Evolutionary conservation across 2,329 filamentous ascomycete genomes (phyloP), one percentile per base, ranked within the genome.

Genomic region (Phoma sp.): DNA sequence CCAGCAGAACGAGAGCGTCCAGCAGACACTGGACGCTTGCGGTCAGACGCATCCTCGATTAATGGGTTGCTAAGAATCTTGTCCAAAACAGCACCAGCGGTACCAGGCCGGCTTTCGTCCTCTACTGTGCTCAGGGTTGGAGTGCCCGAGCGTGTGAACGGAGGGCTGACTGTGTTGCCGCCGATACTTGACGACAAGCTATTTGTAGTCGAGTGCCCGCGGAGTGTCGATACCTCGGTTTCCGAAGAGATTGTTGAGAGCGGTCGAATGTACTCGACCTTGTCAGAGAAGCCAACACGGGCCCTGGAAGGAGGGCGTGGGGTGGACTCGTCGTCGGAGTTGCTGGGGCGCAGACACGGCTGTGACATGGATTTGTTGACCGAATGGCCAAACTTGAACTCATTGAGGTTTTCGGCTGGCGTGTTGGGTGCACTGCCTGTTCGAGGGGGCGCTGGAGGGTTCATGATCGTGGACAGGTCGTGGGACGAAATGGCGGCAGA

Each of bases 211-310:
- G 88, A 91, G 71, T 93, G 91, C 5, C 86, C 85, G 33, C 86
- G 84, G 15, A 87, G 82, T 0, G 90, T 92, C 1, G 82, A 82
- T 68, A 88, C 92, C 38, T 91, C 88, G 0, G 91, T 92, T 71
- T 95, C 92, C 17, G 87, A 93, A 1, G 92, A 96, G 12, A 96
- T 87, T 17, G 93, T 80, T 2, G 93, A 96, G 15, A 96, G 77
- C 0, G 93, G 92, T 10, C 91, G 85, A 64, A 93, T 93, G 59
- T 90, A 92, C 72, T 96, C 91, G 23, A 96, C 81, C 10, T 86
- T 90, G 59, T 96, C 92, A 1, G 90, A 92, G 68, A 96, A 96
- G 1, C 89, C 90, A 38, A 96, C 92, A 11, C 89, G 82, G 34
- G 87, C 83, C 55, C 87, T 84, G 4, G 82, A 81, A 74, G 68